These are phyloP conservation scores for Serendipita vermifera DNA, from an alignment of 768 basidiomycete genomes.

Conservation along the genomic window DNA sequence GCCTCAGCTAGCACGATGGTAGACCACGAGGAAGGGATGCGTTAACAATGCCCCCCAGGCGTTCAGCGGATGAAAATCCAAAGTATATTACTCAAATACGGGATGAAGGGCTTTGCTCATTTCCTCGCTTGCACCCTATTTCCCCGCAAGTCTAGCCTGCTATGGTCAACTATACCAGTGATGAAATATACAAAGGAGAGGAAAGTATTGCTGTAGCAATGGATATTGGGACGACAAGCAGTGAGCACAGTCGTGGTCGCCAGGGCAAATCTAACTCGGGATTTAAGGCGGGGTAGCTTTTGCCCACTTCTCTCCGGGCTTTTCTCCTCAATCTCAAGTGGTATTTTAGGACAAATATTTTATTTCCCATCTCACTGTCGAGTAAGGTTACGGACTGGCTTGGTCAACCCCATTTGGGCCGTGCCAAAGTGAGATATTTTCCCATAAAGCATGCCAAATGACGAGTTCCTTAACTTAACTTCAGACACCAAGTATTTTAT, in stretches of 20 bases:
- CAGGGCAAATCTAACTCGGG: neutral
- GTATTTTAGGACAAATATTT: neutral
- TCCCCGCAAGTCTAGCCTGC: too few relatives aligned
- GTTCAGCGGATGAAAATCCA: too few relatives aligned
- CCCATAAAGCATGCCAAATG: too few relatives aligned
- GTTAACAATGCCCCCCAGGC: too few relatives aligned
- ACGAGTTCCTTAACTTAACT: neutral
- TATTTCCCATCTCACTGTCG: neutral
- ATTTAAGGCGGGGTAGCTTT: neutral
- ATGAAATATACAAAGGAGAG: too few relatives aligned
- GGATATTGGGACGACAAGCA: slow-evolving; percentile 2
- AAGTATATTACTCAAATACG: too few relatives aligned
- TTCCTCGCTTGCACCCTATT: too few relatives aligned
- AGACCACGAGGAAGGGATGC: too few relatives aligned
- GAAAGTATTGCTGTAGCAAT: neutral
- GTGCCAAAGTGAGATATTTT: neutral
- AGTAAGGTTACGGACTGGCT: slow-evolving; percentile 4
- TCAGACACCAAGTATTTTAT: neutral
- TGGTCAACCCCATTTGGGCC: neutral
- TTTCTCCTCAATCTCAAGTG: neutral
- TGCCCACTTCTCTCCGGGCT: neutral
- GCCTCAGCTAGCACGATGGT: too few relatives aligned
- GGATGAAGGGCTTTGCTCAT: too few relatives aligned
- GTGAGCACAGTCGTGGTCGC: neutral
- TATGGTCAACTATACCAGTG: too few relatives aligned